A percentile compares a stretch with the other conserved stretches of the same genome.
Evolutionary conservation across 176 grass and related monocot species (phyloP).

Genomic region (Oryza rufipogon): DNA sequence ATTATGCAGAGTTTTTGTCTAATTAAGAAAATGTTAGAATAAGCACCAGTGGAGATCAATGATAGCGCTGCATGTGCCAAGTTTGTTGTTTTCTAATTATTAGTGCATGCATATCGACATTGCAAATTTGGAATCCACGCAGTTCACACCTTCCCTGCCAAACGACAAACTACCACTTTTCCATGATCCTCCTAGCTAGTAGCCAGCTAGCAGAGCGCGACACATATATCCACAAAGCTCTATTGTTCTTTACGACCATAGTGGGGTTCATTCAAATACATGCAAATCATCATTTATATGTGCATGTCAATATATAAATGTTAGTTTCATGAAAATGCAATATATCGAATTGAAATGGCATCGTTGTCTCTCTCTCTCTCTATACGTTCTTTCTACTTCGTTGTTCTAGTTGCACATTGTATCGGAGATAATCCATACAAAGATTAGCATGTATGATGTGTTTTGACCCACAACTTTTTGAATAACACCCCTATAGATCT

Average conservation of each 20-base stretch:
- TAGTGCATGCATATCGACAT: background rate
- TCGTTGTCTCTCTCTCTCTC: no score
- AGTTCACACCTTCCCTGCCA: constrained; percentile 35
- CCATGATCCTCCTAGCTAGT: constrained; percentile 21
- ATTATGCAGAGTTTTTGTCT: background rate
- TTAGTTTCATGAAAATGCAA: no score
- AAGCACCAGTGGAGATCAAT: background rate
- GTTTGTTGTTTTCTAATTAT: background rate
- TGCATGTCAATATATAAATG: no score
- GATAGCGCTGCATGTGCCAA: background rate
- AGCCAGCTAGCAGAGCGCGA: background rate
- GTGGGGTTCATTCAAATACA: background rate
- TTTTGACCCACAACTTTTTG: no score
- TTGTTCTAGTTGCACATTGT: no score
- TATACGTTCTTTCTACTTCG: no score
- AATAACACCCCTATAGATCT: no score
- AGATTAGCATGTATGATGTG: no score
- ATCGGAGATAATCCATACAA: no score
- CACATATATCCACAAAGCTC: background rate
- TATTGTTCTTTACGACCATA: background rate
- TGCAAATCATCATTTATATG: no score
- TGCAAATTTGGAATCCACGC: background rate
- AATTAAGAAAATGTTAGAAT: constrained; percentile 4
- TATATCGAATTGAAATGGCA: no score
- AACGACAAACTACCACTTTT: constrained; percentile 55